A percentile compares a stretch with the other conserved stretches of the same genome.
Conservation (phyloP, 164 flowering plant species). For the Tinospora cordifolia region DNA sequence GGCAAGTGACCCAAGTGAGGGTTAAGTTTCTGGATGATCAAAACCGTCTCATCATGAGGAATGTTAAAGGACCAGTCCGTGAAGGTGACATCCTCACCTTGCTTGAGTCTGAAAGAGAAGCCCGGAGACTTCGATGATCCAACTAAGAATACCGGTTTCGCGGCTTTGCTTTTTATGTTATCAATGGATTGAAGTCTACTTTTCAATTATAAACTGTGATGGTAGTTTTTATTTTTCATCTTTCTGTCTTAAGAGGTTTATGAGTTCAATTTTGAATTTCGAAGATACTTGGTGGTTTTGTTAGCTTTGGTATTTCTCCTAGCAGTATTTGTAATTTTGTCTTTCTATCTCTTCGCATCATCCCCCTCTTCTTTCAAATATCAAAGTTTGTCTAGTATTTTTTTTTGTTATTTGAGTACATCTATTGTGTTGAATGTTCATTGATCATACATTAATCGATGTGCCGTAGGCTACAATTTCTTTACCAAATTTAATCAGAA, state of each 20-base stretch:
- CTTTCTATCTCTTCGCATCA: no score
- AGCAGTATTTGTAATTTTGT: no score
- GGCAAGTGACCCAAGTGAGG: slow-evolving; percentile 22
- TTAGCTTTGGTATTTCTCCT: no score
- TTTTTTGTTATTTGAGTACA: no score
- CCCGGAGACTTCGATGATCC: slow-evolving; percentile 15
- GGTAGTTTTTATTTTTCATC: no score
- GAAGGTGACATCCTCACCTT: slow-evolving; percentile 18
- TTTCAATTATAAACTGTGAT: background rate
- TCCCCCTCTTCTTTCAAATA: no score
- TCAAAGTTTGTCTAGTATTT: no score
- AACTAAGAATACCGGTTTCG: background rate
- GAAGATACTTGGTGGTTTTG: background rate
- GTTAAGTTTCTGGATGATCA: slow-evolving; percentile 19
- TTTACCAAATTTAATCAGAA: no score
- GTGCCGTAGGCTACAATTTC: no score
- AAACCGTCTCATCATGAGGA: slow-evolving; percentile 20
- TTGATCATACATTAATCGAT: no score
- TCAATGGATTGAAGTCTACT: background rate
- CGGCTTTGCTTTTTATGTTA: background rate
- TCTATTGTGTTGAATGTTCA: no score
- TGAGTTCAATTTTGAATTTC: background rate
- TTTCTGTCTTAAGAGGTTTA: no score
- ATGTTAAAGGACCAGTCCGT: slow-evolving; percentile 19
- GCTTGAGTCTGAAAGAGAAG: slow-evolving; percentile 20